Base-by-base conservation (phyloP, 805 yeast genomes). In the Starmerella etchellsii region DNA sequence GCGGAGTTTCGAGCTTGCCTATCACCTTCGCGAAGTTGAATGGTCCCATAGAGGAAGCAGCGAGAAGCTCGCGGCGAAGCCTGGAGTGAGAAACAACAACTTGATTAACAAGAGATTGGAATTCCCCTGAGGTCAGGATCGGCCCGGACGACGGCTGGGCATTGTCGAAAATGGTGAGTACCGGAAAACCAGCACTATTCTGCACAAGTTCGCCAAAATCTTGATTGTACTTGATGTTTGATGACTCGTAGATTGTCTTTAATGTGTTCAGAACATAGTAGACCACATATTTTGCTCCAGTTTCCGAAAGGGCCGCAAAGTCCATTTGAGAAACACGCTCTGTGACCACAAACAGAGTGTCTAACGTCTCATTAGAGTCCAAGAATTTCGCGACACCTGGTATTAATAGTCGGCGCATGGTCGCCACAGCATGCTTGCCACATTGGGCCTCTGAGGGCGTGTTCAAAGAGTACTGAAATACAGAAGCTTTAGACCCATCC, bases 351-450 rank as follows among this genome's bases (percentile, higher is more conserved):
- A 76, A 73, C 11, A 78, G 56, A 28, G 58, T 58, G 11, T 66
- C 60, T 34, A 80, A 87, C 40, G 64, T 68, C 55, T 79, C 84
- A 32, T 73, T 65, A 15, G 78, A 69, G 48, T 82, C 94, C 4
- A 78, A 53, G 16, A 73, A 67, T 31, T 67, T 63, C 36, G 82
- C 60, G 10, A 81, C 68, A 0, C 87, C 85, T 0, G 94, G 95
- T 13, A 78, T 63, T 42, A 75, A 68, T 51, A 81, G 63, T 18
- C 37, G 36, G 73, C 64, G 54, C 76, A 73, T 47, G 73, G 62
- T 53, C 71, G 66, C 34, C 55, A 61, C 14, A 62, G 57, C 41
- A 68, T 63, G 53, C 71, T 74, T 37, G 54, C 56, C 6, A 46
- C 59, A 37, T 43, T 51, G 8, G 68, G 29, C 42, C 63, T 37